These are phyloP conservation scores for Apiospora phragmitis DNA, from an alignment of 2,329 filamentous ascomycete genomes.

Conservation along the genomic window DNA sequence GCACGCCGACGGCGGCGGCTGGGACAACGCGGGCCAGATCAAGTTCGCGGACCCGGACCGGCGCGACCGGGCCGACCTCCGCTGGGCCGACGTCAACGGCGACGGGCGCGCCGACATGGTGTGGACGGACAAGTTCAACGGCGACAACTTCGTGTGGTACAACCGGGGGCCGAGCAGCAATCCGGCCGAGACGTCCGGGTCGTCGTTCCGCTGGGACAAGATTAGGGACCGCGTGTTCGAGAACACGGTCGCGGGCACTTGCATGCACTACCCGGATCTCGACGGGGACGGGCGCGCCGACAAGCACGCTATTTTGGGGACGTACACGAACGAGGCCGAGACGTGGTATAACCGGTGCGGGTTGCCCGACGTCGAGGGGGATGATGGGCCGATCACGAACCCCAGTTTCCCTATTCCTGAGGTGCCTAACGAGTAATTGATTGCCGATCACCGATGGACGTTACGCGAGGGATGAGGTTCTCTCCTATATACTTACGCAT, in stretches of 20 bases:
- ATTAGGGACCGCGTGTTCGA: not conserved
- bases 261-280: slow-evolving; percentile 26
- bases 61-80: slow-evolving; percentile 36
- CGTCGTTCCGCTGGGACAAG: slow-evolving; percentile 21
- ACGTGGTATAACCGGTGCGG: slow-evolving; percentile 3
- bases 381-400: not conserved
- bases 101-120: slow-evolving; percentile 36
- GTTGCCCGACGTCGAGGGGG: not conserved
- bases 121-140: slow-evolving; percentile 36
- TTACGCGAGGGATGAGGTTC: no score
- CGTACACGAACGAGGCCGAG: slow-evolving; percentile 1
- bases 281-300: slow-evolving; percentile 29
- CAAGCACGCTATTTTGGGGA: slow-evolving; percentile 17
- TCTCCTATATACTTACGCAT: not conserved
- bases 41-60: slow-evolving; percentile 28
- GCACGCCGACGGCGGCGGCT: slow-evolving; percentile 21
- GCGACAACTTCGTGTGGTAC: slow-evolving; percentile 32
- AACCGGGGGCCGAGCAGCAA: slow-evolving; percentile 27
- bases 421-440: not conserved
- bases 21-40: slow-evolving; percentile 27
- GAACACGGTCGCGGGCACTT: slow-evolving; percentile 18
- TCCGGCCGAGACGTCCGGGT: slow-evolving; percentile 5
- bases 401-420: not conserved
- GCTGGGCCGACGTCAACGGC: slow-evolving; percentile 40
- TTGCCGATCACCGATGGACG: not conserved